Base-by-base conservation (phyloP, 148 eudicot species). In the Diospyros kaki region DNA sequence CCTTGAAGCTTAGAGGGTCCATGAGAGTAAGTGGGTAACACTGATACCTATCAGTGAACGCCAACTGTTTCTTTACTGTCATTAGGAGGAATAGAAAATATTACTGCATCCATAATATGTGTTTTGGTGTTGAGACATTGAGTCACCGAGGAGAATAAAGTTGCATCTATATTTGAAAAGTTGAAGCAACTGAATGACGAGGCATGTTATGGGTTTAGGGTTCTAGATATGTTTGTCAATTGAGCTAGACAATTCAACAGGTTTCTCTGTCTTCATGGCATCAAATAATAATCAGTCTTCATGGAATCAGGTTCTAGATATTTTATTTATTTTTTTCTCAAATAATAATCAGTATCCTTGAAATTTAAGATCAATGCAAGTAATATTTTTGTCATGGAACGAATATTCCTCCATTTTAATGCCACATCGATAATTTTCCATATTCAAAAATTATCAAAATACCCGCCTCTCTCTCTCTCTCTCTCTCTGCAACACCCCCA, bases 11-110 rank as follows among this genome's bases (percentile, higher is more conserved):
- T 10, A 69, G n/a, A 39, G 81, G 81, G 1, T 77, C 84, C 38
- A 81, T 81, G 84, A 77, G 84, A 58, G 84, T 81, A 81, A 74
- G 74, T 67, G 10, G 43, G 61, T 14, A 55, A 8, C 58, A 55
- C 58, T 55, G 61, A 58, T n/a, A 58, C 0, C 61, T n/a, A 28
- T 15, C 18, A n/a, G 3, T 58, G 61, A 58, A 58, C 3, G 3
- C 61, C n/a, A 14, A 9, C n/a, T 4, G n/a, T 58, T 58, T 58
- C 61, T 58, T 58, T 15, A 17, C 56, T 53, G 28, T 58, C 2
- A 15, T 58, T 58, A 58, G 18, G 61, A 58, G 61, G 28, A 58
- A 58, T 14, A 58, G 28, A 58, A 58, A 58, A 58, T 15, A 58
- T 58, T 13, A 14, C 4, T 1, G 18, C 18, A 14, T 58, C 61